Evolutionary conservation across 306 rosid species (phyloP).

Genomic region (Vicia sativa): DNA sequence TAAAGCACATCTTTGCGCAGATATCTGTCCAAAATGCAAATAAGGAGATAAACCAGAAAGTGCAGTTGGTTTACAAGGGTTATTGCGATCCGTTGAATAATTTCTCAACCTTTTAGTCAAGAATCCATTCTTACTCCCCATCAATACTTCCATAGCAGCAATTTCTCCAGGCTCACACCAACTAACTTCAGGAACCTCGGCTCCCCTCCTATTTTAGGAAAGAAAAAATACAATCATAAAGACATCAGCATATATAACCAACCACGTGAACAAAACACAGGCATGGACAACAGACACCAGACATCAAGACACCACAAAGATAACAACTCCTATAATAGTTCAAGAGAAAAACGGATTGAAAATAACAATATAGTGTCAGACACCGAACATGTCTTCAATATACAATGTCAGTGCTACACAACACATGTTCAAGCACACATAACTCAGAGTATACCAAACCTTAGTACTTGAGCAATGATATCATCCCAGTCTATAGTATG

Average conservation of each 20-base stretch:
- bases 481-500: slow-evolving; percentile 63
- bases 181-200: slow-evolving; percentile 86
- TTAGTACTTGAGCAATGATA: slow-evolving; percentile 63
- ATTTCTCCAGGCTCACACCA: slow-evolving; percentile 91
- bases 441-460: slow-evolving; percentile 56
- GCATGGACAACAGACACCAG: not conserved
- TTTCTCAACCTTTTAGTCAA: slow-evolving; percentile 79
- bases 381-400: no score
- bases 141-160: slow-evolving; percentile 80
- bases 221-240: not conserved
- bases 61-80: slow-evolving; percentile 72
- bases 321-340: not conserved
- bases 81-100: slow-evolving; percentile 67
- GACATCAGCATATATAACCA: not conserved
- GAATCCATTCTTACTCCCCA: slow-evolving; percentile 82
- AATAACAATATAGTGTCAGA: not conserved
- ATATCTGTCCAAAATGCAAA: slow-evolving; percentile 91
- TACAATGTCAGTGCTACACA: not conserved
- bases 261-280: not conserved
- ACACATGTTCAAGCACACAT: not conserved
- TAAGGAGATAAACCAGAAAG: slow-evolving; percentile 93
- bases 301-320: not conserved
- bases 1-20: slow-evolving; percentile 92
- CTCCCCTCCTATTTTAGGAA: slow-evolving; percentile 59
- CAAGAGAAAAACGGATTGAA: not conserved